Evolutionary conservation across 345 rosid species (phyloP).

Genomic region (Turritis glabra): DNA sequence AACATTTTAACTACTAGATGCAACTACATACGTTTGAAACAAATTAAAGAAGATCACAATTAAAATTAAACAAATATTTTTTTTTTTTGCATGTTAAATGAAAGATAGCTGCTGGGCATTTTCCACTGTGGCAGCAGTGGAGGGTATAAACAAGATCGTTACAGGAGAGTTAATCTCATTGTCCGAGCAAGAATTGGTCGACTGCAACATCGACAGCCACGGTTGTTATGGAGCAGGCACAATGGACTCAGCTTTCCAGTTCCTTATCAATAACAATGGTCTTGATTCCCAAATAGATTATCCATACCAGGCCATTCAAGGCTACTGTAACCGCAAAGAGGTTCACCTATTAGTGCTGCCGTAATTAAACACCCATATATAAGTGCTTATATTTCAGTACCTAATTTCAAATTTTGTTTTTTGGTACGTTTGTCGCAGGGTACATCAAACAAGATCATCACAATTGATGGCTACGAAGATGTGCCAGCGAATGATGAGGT

Average conservation of each 20-base stretch:
- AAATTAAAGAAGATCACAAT: not conserved
- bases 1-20: not conserved
- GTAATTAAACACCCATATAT: not conserved
- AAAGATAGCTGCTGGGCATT: slow-evolving; percentile 40
- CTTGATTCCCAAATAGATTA: slow-evolving; percentile 15
- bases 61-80: not conserved
- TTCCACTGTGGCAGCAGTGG: slow-evolving; percentile 30
- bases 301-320: slow-evolving; percentile 27
- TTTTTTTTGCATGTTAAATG: not conserved
- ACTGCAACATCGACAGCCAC: slow-evolving; percentile 20
- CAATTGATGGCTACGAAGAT: slow-evolving; percentile 24
- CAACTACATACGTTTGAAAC: too few relatives aligned
- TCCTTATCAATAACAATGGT: slow-evolving; percentile 45
- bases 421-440: not conserved
- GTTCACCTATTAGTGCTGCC: slow-evolving; percentile 29
- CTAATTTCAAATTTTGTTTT: not conserved
- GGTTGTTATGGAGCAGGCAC: slow-evolving; percentile 2
- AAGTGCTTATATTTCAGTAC: not conserved
- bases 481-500: slow-evolving; percentile 18
- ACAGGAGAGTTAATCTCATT: slow-evolving; percentile 37
- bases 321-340: slow-evolving; percentile 43
- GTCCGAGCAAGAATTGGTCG: slow-evolving; percentile 37
- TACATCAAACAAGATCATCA: slow-evolving; percentile 1
- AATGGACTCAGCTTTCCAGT: slow-evolving; percentile 24
- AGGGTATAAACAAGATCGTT: slow-evolving; percentile 30